A percentile compares a stretch with the other conserved stretches of the same genome.
Evolutionary conservation across 2,329 filamentous ascomycete species (phyloP).

Genomic region (Podosphaera fusca): DNA sequence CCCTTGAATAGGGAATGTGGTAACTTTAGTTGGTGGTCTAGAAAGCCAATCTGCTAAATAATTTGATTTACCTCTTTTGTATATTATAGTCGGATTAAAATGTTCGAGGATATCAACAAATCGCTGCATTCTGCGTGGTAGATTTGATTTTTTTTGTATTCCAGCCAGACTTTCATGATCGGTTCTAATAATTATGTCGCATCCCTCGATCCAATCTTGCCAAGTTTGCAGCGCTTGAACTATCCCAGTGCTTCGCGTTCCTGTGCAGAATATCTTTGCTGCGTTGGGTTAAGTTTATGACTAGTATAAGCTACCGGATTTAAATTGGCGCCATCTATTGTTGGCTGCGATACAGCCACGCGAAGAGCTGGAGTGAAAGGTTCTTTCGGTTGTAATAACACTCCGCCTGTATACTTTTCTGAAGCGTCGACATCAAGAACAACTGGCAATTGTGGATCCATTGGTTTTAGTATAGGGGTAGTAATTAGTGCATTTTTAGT

Average conservation of each 20-base stretch:
- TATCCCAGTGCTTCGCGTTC: neutral
- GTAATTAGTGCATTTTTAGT: neutral
- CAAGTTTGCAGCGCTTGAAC: neutral
- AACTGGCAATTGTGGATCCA: neutral
- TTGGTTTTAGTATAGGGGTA: neutral
- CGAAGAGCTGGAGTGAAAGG: neutral
- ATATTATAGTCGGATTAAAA: constrained; percentile 1
- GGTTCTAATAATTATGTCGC: neutral
- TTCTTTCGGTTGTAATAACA: neutral
- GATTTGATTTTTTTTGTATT: neutral
- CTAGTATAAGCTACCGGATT: neutral
- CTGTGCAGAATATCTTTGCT: too few relatives aligned
- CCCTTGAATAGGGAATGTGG: neutral
- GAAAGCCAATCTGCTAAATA: neutral
- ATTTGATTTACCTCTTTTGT: neutral
- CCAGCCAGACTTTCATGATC: neutral
- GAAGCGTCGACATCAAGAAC: neutral
- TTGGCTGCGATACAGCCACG: neutral
- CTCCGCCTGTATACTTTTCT: neutral
- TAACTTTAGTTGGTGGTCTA: neutral
- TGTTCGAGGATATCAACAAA: constrained; percentile 1
- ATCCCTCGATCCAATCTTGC: neutral
- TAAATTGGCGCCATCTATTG: neutral
- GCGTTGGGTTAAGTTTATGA: neutral
- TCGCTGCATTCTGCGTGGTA: neutral